A percentile compares a stretch with the other conserved stretches of the same genome.
phyloP scores from a whole-genome alignment of 106 monocot species.

The Posidonia australis region DNA sequence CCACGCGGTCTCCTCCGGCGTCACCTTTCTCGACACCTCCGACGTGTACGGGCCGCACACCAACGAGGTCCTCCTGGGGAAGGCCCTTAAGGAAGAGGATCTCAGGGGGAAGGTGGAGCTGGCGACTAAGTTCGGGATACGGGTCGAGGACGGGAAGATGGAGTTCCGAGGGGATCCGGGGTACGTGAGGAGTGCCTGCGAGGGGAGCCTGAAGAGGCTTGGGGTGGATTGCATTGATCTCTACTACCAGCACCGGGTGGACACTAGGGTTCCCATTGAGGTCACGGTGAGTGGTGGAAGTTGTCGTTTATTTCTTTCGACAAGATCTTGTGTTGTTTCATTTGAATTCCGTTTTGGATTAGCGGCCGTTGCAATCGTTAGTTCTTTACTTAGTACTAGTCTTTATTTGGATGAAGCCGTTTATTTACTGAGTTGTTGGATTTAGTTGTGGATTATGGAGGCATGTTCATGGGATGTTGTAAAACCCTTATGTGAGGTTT shows the following conservation, averaged over 20 bases:
- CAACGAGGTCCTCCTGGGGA: conserved; percentile 22
- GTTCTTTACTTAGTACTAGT: too few relatives aligned
- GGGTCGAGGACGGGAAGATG: not conserved
- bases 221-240: conserved; percentile 9
- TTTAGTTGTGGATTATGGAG: too few relatives aligned
- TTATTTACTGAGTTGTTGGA: too few relatives aligned
- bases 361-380: not conserved
- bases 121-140: conserved; percentile 14
- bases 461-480: too few relatives aligned
- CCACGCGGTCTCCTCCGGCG: conserved; percentile 22
- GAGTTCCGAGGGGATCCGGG: conserved; percentile 9
- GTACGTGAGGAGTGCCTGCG: conserved; percentile 13
- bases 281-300: conserved; percentile 10
- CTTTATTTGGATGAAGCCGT: too few relatives aligned
- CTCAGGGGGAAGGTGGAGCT: conserved; percentile 9
- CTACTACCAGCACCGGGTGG: conserved; percentile 18
- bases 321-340: not conserved
- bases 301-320: not conserved
- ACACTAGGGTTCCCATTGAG: conserved; percentile 12
- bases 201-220: conserved; percentile 16
- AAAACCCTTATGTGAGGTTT: too few relatives aligned
- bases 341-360: not conserved
- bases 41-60: conserved; percentile 25
- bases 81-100: conserved; percentile 11
- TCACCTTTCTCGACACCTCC: conserved; percentile 29